Percentiles rank a stretch among this genome's conserved stretches.
Evolutionary conservation across 108 stramenopile species (phyloP).

Genomic region (Nannochloropsis gaditana): DNA sequence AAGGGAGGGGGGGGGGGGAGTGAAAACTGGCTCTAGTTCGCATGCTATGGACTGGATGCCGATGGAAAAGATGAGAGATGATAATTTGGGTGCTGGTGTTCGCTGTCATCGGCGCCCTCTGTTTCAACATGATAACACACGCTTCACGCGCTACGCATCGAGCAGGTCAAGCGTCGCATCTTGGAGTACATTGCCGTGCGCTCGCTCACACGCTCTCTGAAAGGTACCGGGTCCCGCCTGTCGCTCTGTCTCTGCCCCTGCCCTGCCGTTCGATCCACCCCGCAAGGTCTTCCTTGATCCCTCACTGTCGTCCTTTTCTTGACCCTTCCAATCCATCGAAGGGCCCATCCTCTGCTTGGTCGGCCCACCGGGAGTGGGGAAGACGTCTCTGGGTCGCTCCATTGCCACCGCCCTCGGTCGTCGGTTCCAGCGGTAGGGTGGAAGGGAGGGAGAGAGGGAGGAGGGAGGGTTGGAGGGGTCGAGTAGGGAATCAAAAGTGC

Average conservation of each 20-base stretch:
- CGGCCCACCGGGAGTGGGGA: slow-evolving; percentile 49
- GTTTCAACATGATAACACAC: too few relatives aligned
- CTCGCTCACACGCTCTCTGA: slow-evolving; percentile 16
- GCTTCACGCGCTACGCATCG: too few relatives aligned
- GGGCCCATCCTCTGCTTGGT: slow-evolving; percentile 47
- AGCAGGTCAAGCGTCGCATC: slow-evolving; percentile 38
- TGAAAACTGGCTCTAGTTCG: background rate
- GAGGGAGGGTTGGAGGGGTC: background rate
- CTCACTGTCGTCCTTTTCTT: background rate
- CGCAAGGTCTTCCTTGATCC: too few relatives aligned
- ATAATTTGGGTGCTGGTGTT: too few relatives aligned
- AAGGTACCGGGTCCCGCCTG: background rate
- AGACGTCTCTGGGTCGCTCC: slow-evolving; percentile 44
- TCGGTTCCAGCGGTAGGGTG: background rate
- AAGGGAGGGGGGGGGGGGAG: background rate
- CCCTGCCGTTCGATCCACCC: background rate
- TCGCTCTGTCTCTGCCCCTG: background rate
- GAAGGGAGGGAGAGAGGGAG: background rate
- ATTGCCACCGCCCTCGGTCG: slow-evolving; percentile 39
- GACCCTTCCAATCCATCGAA: background rate
- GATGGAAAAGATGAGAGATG: too few relatives aligned
- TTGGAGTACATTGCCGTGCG: slow-evolving; percentile 47
- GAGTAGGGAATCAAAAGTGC: background rate
- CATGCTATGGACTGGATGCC: too few relatives aligned
- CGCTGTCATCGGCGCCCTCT: too few relatives aligned